phyloP scores from a whole-genome alignment of 75 land plant genomes.

The Azolla pinnata region DNA sequence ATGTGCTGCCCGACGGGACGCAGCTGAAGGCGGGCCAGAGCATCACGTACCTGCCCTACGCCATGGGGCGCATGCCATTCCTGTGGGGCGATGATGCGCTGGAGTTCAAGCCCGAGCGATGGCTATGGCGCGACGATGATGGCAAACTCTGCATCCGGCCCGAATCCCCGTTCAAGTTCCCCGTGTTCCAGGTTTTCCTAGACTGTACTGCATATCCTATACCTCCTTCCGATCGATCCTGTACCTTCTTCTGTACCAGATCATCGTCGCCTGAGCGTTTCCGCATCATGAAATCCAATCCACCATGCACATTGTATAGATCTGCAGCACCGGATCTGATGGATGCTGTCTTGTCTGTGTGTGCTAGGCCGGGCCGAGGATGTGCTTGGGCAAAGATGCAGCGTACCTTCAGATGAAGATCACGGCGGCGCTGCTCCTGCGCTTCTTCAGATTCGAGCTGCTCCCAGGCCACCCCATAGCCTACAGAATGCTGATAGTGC shows the following conservation, averaged over 20 bases:
- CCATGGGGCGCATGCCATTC: slow-evolving; percentile 58
- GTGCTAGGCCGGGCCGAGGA: slow-evolving; percentile 20
- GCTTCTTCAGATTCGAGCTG: slow-evolving; percentile 9
- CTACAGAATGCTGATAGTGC: slow-evolving; percentile 81
- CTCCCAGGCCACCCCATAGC: slow-evolving; percentile 40
- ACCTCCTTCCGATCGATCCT: too few species aligned
- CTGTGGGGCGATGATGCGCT: slow-evolving; percentile 47
- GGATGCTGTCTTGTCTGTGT: too few species aligned
- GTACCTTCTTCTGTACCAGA: too few species aligned
- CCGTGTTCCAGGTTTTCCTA: slow-evolving; percentile 54
- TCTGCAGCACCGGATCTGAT: too few species aligned
- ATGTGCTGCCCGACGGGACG: slow-evolving; percentile 61
- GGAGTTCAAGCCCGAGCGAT: slow-evolving; percentile 52
- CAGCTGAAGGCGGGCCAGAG: slow-evolving; percentile 28
- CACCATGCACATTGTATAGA: too few species aligned
- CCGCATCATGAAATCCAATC: too few species aligned
- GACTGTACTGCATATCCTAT: too few species aligned
- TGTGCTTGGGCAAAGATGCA: slow-evolving; percentile 12
- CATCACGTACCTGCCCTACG: slow-evolving; percentile 54
- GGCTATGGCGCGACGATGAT: slow-evolving; percentile 29
- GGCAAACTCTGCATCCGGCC: slow-evolving; percentile 2
- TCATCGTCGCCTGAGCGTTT: too few species aligned
- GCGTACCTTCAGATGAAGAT: slow-evolving; percentile 18
- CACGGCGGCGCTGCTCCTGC: background rate
- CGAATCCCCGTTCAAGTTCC: slow-evolving; percentile 44